These are phyloP conservation scores for Setaria italica DNA, from an alignment of 202 grass and related monocot genomes.

Conservation along the genomic window DNA sequence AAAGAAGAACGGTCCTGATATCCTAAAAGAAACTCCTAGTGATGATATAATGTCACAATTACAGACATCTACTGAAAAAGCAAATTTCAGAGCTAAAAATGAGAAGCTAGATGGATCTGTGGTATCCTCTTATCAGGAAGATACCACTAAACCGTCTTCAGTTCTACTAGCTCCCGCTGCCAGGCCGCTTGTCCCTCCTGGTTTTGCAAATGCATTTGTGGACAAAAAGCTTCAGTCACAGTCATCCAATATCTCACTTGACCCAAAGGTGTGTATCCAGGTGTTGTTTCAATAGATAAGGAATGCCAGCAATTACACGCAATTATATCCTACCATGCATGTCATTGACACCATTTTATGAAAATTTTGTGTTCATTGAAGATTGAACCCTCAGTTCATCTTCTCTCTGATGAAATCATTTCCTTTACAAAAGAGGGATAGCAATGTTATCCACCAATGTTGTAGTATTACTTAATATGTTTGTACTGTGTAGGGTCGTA, in stretches of 20 bases:
- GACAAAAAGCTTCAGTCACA: constrained; percentile 73
- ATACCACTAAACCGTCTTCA: constrained; percentile 60
- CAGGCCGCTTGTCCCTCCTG: constrained; percentile 90
- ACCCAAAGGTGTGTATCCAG: constrained; percentile 69
- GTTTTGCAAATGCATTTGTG: constrained; percentile 72
- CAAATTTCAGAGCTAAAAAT: constrained; percentile 47
- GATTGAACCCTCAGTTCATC: constrained; percentile 19
- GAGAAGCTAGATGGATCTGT: constrained; percentile 58
- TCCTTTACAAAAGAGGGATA: background rate
- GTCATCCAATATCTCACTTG: constrained; percentile 53
- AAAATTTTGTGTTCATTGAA: constrained; percentile 12
- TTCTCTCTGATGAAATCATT: constrained; percentile 35
- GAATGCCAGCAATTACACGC: constrained; percentile 8
- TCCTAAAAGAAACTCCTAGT: constrained; percentile 53
- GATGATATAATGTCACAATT: constrained; percentile 71
- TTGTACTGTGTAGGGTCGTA: constrained; percentile 55
- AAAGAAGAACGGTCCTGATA: constrained; percentile 68
- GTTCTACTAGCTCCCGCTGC: constrained; percentile 47
- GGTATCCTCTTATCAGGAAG: constrained; percentile 55
- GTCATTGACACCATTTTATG: background rate
- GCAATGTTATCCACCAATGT: background rate
- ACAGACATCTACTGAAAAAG: constrained; percentile 58
- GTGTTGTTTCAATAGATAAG: constrained; percentile 19
- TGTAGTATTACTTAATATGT: constrained; percentile 35
- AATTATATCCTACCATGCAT: constrained; percentile 28